Percentiles rank a stretch among this genome's conserved stretches.
phyloP scores from a whole-genome alignment of 2,329 filamentous ascomycete species.

The Aspergillus nomiae region DNA sequence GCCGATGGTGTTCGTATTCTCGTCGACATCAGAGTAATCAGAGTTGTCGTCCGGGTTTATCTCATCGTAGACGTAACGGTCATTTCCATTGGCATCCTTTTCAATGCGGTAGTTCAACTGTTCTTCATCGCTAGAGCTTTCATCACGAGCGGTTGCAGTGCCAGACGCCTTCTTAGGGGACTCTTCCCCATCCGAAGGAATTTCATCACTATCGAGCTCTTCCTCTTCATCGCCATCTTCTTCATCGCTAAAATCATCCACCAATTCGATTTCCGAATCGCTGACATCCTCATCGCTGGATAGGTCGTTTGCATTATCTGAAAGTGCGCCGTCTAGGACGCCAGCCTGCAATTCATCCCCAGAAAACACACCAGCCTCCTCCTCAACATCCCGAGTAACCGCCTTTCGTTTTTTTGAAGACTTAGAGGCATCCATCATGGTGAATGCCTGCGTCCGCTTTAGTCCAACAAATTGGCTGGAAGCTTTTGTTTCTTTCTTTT shows the following conservation, averaged over 20 bases:
- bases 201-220: conserved; percentile 53
- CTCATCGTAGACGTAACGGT: conserved; percentile 88
- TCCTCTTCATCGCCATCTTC: conserved; percentile 54
- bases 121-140: conserved; percentile 36
- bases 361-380: conserved; percentile 54
- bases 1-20: conserved; percentile 85
- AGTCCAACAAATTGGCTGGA: background rate
- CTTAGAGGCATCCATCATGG: conserved; percentile 39
- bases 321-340: conserved; percentile 45
- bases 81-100: conserved; percentile 85
- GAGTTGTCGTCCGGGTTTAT: conserved; percentile 95
- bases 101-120: conserved; percentile 62
- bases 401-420: conserved; percentile 66
- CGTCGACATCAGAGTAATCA: conserved; percentile 84
- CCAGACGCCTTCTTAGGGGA: conserved; percentile 40
- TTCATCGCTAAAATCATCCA: conserved; percentile 55
- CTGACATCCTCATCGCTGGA: conserved; percentile 41
- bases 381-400: conserved; percentile 55
- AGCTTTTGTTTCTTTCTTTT: conserved; percentile 22
- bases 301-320: conserved; percentile 44
- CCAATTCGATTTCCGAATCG: conserved; percentile 56
- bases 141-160: conserved; percentile 22
- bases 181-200: conserved; percentile 49
- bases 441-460: conserved; percentile 1
- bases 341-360: conserved; percentile 60